Base-by-base conservation (phyloP, 2,329 filamentous ascomycete species). In the Hypoxylon sp. region DNA sequence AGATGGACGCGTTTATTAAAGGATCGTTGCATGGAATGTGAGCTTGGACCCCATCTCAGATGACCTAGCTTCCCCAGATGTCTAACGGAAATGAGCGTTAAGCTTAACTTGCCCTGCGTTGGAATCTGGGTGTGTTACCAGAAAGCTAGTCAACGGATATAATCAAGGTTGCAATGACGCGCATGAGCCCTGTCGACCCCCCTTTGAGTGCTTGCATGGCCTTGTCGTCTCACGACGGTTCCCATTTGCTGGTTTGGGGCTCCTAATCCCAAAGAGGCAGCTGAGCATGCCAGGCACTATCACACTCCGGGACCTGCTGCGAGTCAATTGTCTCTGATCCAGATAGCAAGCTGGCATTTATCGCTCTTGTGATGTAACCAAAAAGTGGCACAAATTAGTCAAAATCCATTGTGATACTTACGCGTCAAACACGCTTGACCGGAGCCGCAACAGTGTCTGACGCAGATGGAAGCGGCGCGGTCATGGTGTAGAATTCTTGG, bases 221-320 rank as follows among this genome's bases (percentile, higher is more conserved):
- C 46, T 37, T 57, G 68, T 61, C 62, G 39, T 55, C 46, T 55
- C 55, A 44, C 44, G n/a, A 48, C 54, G 50, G 50, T 52, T 69
- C 67, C 61, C 31, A 75, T 76, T 76, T 66, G 75, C 37, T 24
- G 65, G 32, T 15, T 51, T 11, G 3, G 31, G 19, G 32, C 61
- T 62, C 64, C 74, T 73, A 74, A 70, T 65, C 74, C 73, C 21
- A 69, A 76, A 73, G 19, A 72, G 75, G 75, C 73, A 76, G 74
- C 71, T 76, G 71, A 70, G 7, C 44, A 75, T 72, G 73, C 68
- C 73, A 74, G 74, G 74, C 71, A 65, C 64, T 62, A 72, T 67
- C 63, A 69, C 69, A 67, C 69, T 68, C 57, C 60, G 67, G 61
- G 59, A 69, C 63, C 65, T 71, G 65, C 65, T 69, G 69, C 68